phyloP scores from a whole-genome alignment of 2,329 filamentous ascomycete genomes.

The Botrytis fabae region DNA sequence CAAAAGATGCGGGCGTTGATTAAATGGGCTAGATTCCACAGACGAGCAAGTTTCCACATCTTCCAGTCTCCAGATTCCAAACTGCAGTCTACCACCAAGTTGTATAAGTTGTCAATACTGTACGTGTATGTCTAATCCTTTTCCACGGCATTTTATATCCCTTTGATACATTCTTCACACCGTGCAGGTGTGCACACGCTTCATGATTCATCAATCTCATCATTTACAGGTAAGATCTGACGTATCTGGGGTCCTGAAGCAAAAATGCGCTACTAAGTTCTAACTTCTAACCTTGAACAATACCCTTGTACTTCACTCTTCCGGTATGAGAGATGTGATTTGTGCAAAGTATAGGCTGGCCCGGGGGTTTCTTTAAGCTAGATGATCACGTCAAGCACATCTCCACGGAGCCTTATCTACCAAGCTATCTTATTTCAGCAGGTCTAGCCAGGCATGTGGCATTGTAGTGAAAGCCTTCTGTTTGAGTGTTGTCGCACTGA shows the following conservation, averaged over 20 bases:
- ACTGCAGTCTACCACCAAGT: not conserved
- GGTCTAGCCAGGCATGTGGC: not conserved
- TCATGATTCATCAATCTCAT: slow-evolving; percentile 9
- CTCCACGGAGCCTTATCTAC: slow-evolving; percentile 21
- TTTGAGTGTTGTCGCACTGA: slow-evolving; percentile 13
- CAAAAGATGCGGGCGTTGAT: not conserved
- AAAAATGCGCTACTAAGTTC: not conserved
- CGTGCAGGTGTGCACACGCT: not conserved
- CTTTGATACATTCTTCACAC: not conserved
- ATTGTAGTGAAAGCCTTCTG: slow-evolving; percentile 8
- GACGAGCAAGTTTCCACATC: slow-evolving; percentile 3
- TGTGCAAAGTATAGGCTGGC: not conserved
- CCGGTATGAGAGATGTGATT: not conserved
- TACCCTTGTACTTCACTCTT: not conserved
- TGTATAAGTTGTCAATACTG: not conserved
- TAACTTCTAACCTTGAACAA: not conserved
- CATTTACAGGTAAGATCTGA: not conserved
- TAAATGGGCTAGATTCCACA: slow-evolving; percentile 4
- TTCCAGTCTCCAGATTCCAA: not conserved
- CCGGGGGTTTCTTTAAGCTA: not conserved
- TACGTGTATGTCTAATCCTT: slow-evolving; percentile 1
- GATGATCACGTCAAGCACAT: slow-evolving; percentile 7
- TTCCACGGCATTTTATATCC: slow-evolving; percentile 2
- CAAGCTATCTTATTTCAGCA: slow-evolving; percentile 1
- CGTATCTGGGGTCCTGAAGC: not conserved